Evolutionary conservation across 1,284 basidiomycete species (phyloP).

Genomic region (Malassezia globosa): DNA sequence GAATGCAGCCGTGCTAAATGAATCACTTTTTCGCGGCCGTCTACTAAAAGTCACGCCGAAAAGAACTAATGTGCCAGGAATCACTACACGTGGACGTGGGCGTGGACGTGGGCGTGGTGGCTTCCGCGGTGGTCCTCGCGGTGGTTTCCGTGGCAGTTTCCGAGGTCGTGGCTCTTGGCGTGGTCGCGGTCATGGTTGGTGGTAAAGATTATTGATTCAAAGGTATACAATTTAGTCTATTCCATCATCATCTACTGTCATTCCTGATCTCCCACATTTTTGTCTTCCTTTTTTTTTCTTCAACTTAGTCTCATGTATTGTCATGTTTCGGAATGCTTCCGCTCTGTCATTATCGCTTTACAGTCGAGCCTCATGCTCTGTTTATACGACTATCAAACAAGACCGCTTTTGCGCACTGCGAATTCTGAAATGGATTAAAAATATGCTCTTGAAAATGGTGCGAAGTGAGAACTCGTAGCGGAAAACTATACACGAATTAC

Average conservation of each 20-base stretch:
- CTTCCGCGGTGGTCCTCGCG: conserved; percentile 12
- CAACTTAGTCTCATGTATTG: too few relatives aligned
- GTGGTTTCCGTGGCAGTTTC: conserved; percentile 26
- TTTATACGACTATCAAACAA: too few relatives aligned
- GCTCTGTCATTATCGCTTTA: too few relatives aligned
- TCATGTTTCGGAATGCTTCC: too few relatives aligned
- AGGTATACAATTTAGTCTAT: too few relatives aligned
- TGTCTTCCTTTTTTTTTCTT: too few relatives aligned
- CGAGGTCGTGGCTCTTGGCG: conserved; percentile 18
- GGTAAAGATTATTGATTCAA: not conserved
- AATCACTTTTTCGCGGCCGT: conserved; percentile 83
- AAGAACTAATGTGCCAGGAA: conserved; percentile 43
- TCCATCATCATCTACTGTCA: too few relatives aligned
- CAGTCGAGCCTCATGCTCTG: too few relatives aligned
- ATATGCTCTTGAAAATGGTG: too few relatives aligned
- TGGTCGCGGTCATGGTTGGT: conserved; percentile 25
- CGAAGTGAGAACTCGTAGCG: not conserved
- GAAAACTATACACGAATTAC: not conserved
- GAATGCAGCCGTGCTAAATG: conserved; percentile 86
- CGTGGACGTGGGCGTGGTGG: conserved; percentile 40
- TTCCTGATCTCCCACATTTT: too few relatives aligned
- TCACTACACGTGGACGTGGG: conserved; percentile 33
- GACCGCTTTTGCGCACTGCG: too few relatives aligned
- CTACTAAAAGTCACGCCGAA: conserved; percentile 62
- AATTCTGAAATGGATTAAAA: too few relatives aligned